Percentiles rank a stretch among this genome's conserved stretches.
Evolutionary conservation across 805 yeast genomes (phyloP).

Genomic region (Metschnikowia henanensis): DNA sequence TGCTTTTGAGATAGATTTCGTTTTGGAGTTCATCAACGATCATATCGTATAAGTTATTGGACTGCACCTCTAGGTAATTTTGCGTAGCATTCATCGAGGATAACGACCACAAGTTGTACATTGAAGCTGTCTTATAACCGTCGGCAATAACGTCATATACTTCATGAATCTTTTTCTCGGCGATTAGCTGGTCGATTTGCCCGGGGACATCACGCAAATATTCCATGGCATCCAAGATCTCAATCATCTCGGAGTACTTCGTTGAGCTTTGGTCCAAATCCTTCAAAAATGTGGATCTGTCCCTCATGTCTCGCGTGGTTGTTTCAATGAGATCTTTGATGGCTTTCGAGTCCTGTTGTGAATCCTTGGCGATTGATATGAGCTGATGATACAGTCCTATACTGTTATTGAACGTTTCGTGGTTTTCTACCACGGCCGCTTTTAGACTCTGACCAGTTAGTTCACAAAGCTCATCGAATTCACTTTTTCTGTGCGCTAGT

Average conservation of each 20-base stretch:
- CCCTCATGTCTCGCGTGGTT: slow-evolving; percentile 51
- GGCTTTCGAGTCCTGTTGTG: slow-evolving; percentile 55
- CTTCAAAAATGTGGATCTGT: slow-evolving; percentile 54
- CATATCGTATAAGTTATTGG: slow-evolving; percentile 62
- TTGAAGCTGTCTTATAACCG: slow-evolving; percentile 46
- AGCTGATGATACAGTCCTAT: slow-evolving; percentile 82
- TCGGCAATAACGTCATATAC: slow-evolving; percentile 57
- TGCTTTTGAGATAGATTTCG: slow-evolving; percentile 58
- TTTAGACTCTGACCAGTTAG: slow-evolving; percentile 59
- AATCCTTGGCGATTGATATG: slow-evolving; percentile 58
- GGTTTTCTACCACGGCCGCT: slow-evolving; percentile 74
- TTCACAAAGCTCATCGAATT: slow-evolving; percentile 61
- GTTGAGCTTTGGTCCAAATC: slow-evolving; percentile 66
- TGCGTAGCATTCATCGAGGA: slow-evolving; percentile 52
- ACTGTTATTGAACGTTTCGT: slow-evolving; percentile 80
- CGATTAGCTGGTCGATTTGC: slow-evolving; percentile 62
- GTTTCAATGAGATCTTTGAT: slow-evolving; percentile 49
- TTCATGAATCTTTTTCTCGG: slow-evolving; percentile 65
- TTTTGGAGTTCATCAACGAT: slow-evolving; percentile 75
- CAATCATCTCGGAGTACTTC: slow-evolving; percentile 66
- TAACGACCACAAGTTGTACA: slow-evolving; percentile 56
- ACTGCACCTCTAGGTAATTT: slow-evolving; percentile 54
- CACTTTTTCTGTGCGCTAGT: slow-evolving; percentile 67
- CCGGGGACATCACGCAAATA: slow-evolving; percentile 58
- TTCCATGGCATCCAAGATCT: slow-evolving; percentile 66